These are phyloP conservation scores for Flueggea neowawraea DNA, from an alignment of 441 rosid genomes.

Conservation along the genomic window DNA sequence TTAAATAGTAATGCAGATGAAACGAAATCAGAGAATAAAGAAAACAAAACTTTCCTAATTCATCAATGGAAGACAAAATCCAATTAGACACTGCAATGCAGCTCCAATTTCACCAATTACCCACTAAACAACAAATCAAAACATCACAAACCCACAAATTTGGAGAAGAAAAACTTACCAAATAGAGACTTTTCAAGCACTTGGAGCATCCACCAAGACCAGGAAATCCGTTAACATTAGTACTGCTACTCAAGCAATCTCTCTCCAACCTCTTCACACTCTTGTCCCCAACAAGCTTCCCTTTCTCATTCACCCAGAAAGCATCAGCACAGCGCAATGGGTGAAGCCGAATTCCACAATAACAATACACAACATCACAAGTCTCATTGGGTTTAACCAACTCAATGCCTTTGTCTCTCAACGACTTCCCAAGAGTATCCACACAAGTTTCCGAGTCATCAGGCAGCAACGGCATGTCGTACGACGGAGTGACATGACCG, in stretches of 20 bases:
- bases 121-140: not conserved
- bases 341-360: constrained; percentile 84
- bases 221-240: constrained; percentile 43
- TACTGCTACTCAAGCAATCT: constrained; percentile 55
- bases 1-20: not conserved
- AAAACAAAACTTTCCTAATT: constrained; percentile 13
- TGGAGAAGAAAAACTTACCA: constrained; percentile 26
- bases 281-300: constrained; percentile 57
- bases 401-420: constrained; percentile 64
- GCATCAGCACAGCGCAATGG: constrained; percentile 69
- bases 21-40: too few relatives aligned
- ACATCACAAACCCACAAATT: not conserved
- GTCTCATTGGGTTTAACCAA: constrained; percentile 67
- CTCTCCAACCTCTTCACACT: constrained; percentile 63
- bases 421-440: constrained; percentile 60
- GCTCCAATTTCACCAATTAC: not conserved
- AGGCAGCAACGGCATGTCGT: constrained; percentile 79
- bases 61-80: not conserved
- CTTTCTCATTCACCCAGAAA: constrained; percentile 43
- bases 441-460: constrained; percentile 96
- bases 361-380: constrained; percentile 84
- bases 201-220: constrained; percentile 73
- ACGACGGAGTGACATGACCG: constrained; percentile 14
- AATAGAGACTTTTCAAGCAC: constrained; percentile 68
- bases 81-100: not conserved